These are phyloP conservation scores for Zopfochytrium polystomum DNA, from an alignment of 371 early-diverging fungal species.

Conservation along the genomic window DNA sequence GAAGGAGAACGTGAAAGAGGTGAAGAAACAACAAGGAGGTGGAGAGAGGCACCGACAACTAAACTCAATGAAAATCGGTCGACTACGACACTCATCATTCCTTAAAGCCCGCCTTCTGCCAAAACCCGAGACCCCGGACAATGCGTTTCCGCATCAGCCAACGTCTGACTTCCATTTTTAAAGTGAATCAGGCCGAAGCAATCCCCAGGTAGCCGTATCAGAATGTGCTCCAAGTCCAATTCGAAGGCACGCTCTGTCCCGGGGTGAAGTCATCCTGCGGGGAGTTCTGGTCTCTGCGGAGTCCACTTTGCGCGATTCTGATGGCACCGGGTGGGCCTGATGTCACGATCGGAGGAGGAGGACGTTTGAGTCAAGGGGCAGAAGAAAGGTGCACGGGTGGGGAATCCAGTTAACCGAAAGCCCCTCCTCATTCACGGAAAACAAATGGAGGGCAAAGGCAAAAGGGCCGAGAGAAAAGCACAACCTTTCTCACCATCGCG, in stretches of 20 bases:
- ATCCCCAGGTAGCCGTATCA: not conserved
- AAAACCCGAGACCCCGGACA: not conserved
- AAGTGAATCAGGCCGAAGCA: no score
- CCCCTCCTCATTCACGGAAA: not conserved
- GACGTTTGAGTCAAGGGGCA: not conserved
- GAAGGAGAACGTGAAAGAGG: not conserved
- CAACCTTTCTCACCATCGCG: no score
- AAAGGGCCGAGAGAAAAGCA: no score
- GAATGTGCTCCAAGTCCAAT: not conserved
- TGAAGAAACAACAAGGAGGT: not conserved
- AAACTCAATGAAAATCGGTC: not conserved
- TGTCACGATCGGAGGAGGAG: not conserved
- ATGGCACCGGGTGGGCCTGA: not conserved
- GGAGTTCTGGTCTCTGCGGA: not conserved
- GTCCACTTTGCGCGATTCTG: not conserved
- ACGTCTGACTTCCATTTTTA: not conserved
- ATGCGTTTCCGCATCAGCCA: not conserved
- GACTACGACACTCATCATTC: not conserved
- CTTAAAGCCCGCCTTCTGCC: not conserved
- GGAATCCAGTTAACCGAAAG: not conserved
- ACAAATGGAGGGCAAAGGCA: no score
- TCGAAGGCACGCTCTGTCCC: not conserved
- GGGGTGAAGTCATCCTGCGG: not conserved
- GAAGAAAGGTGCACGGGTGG: not conserved
- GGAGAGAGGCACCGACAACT: not conserved